Evolutionary conservation across 2,329 filamentous ascomycete genomes (phyloP), one percentile per base, ranked within the genome.

Genomic region (Scolecobasidium constrictum): DNA sequence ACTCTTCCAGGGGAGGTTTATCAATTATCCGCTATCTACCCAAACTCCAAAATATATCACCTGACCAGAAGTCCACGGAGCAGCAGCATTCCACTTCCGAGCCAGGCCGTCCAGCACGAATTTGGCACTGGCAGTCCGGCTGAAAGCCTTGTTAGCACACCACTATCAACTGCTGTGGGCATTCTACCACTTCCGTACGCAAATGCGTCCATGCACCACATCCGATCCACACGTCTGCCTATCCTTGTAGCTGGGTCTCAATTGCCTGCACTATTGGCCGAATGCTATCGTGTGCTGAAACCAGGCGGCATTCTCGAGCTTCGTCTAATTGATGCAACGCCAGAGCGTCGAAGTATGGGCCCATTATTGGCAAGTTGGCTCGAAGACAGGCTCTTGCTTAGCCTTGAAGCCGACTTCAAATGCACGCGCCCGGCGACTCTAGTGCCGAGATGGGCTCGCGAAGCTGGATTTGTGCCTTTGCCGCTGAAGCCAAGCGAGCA

Each of bases 271-370:
- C 58, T 81, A 1, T 66, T 83, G 13, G 64, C 64, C 42, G 72
- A 73, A 47, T 72, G 80, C 48, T 64, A 74, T 52, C 69, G 69
- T 18, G 69, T 72, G 22, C 66, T 84, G 3, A 62, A 66, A 3
- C 66, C 69, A 0, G 68, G 69, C 1, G 78, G 79, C 1, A 62
- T 65, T 16, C 56, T 83, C 11, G 70, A 79, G 46, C 58, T 84
- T 13, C 71, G 72, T 0, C 59, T 83, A 15, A 73, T 83, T 48
- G 77, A 84, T 45, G 76, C 80, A 0, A 61, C 72, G 5, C 81
- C 81, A 0, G 62, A 71, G 1, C 60, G 70, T 3, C 59, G 65
- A 2, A 77, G 71, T 0, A 62, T 76, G 18, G 81, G 80, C 0
- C 75, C 74, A 0, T 60, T 62, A 2, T 60, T 84, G 53, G 65